A percentile compares a stretch with the other conserved stretches of the same genome.
Evolutionary conservation across 345 rosid genomes (phyloP).

Genomic region (Aurinia saxatilis): DNA sequence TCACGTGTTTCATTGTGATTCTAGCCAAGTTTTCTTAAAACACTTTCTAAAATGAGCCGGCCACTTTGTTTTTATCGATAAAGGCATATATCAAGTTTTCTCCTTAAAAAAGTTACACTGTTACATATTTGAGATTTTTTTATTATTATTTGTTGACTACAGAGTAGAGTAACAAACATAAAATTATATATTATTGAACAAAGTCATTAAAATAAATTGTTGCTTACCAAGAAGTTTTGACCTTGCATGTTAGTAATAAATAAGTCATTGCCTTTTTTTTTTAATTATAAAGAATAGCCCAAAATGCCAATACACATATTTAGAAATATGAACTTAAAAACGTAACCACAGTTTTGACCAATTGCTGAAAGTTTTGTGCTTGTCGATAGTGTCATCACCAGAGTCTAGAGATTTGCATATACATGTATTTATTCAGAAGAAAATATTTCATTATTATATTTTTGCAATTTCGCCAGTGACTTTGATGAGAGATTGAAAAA

Average conservation of each 20-base stretch:
- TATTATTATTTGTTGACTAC: too few species aligned
- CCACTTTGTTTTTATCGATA: neutral
- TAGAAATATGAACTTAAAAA: too few species aligned
- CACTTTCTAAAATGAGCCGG: neutral
- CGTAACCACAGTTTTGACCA: too few species aligned
- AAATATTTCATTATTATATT: neutral
- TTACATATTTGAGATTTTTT: neutral
- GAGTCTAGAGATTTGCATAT: neutral
- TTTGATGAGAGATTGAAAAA: neutral
- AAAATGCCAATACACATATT: too few species aligned
- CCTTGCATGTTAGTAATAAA: too few species aligned
- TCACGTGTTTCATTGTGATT: neutral
- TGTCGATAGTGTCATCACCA: too few species aligned
- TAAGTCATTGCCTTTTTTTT: too few species aligned
- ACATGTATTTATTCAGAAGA: neutral
- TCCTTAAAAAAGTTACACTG: neutral
- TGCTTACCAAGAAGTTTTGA: too few species aligned
- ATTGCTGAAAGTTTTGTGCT: too few species aligned
- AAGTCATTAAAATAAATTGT: neutral
- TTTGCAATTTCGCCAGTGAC: neutral
- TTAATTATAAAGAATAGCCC: too few species aligned
- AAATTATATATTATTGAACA: neutral
- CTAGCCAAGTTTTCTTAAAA: neutral
- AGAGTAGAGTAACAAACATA: too few species aligned
- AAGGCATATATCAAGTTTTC: neutral